Evolutionary conservation across 2,329 filamentous ascomycete genomes (phyloP).

Genomic region (Ceratocystis papillata): DNA sequence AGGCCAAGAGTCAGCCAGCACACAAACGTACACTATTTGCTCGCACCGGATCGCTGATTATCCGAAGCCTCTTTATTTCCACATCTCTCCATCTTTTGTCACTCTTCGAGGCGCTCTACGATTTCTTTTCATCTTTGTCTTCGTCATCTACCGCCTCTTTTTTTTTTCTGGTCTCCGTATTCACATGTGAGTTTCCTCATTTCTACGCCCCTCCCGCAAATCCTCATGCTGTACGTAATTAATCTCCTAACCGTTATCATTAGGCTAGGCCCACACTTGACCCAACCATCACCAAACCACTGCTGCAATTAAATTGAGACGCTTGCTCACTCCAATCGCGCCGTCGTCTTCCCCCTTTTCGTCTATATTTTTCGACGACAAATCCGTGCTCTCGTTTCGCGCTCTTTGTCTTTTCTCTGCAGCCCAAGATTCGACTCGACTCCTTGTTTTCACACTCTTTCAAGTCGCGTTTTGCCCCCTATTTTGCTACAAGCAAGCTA

Average conservation of each 20-base stretch:
- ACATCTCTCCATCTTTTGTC: background rate
- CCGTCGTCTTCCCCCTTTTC: background rate
- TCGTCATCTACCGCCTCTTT: background rate
- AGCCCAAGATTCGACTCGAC: background rate
- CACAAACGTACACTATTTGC: background rate
- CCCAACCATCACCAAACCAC: background rate
- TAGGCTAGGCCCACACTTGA: conserved; percentile 4
- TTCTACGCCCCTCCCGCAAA: background rate
- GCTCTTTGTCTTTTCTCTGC: background rate
- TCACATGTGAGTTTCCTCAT: background rate
- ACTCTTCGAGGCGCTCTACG: background rate
- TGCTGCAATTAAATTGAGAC: background rate
- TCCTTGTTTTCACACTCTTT: background rate
- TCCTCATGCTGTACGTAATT: conserved; percentile 10
- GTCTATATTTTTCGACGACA: background rate
- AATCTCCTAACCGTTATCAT: conserved; percentile 9
- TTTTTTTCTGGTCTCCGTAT: background rate
- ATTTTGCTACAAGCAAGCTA: background rate
- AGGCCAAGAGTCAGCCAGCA: background rate
- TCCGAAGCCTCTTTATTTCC: background rate
- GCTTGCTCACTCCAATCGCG: background rate
- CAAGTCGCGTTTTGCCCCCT: background rate
- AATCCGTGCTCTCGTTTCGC: background rate
- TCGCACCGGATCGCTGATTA: background rate
- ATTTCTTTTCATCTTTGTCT: background rate